phyloP scores from a whole-genome alignment of 2,329 filamentous ascomycete genomes.

The Tolypocladium guangdongense region DNA sequence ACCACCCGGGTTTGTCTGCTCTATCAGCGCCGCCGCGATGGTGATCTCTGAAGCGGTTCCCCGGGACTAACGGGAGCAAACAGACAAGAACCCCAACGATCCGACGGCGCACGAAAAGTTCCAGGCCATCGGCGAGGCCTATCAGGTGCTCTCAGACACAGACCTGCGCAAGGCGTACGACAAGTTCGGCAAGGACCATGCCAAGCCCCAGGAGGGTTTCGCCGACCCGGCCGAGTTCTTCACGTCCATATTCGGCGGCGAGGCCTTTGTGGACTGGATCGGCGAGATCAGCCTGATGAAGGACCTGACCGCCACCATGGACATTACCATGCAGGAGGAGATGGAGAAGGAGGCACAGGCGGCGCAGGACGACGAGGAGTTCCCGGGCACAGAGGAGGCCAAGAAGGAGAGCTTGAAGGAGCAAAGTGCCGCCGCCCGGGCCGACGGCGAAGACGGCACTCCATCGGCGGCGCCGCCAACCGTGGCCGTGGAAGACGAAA shows the following conservation, averaged over 20 bases:
- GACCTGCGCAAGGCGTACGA: constrained; percentile 89
- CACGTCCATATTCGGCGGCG: constrained; percentile 93
- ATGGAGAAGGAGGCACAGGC: constrained; percentile 43
- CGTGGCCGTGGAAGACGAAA: constrained; percentile 30
- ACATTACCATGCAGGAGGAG: constrained; percentile 83
- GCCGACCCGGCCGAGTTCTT: constrained; percentile 97
- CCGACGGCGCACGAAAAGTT: constrained; percentile 90
- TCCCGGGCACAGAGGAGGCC: constrained; percentile 46
- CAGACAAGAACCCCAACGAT: constrained; percentile 96
- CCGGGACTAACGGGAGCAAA: background rate
- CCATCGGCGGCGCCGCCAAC: constrained; percentile 19
- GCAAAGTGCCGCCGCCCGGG: constrained; percentile 18
- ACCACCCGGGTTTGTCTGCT: constrained; percentile 61
- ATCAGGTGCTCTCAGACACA: constrained; percentile 74
- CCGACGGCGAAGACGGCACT: constrained; percentile 8
- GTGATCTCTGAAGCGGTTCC: background rate
- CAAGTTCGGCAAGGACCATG: constrained; percentile 91
- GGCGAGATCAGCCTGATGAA: constrained; percentile 98
- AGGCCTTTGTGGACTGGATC: constrained; percentile 92
- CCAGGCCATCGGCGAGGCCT: constrained; percentile 69
- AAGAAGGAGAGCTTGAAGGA: constrained; percentile 42
- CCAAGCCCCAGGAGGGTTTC: constrained; percentile 84
- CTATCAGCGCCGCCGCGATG: background rate
- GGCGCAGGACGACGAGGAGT: constrained; percentile 35
- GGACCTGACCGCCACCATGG: constrained; percentile 95